A percentile compares a stretch with the other conserved stretches of the same genome.
Evolutionary conservation across 2,329 filamentous ascomycete genomes (phyloP).

Genomic region (Rhynchosporium secalis): DNA sequence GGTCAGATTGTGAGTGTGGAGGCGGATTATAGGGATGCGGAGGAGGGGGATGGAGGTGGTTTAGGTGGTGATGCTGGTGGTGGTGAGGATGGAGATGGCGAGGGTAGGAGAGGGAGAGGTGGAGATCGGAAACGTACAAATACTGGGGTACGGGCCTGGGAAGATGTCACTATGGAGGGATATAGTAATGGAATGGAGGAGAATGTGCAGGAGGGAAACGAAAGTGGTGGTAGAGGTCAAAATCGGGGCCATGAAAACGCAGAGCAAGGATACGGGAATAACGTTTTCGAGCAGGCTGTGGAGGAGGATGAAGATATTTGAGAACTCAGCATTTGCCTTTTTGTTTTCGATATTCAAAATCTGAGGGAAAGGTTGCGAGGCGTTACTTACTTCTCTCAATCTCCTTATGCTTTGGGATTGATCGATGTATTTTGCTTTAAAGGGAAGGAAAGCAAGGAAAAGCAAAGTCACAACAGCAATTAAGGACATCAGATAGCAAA

Average conservation of each 20-base stretch:
- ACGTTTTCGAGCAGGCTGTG: neutral
- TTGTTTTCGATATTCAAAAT: neutral
- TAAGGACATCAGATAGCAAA: neutral
- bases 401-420: conserved; percentile 7
- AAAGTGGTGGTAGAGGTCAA: too few relatives aligned
- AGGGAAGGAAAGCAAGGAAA: neutral
- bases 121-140: neutral
- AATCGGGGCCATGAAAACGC: too few relatives aligned
- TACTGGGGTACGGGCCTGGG: neutral
- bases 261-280: too few relatives aligned
- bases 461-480: neutral
- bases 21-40: conserved; percentile 31
- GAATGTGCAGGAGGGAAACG: too few relatives aligned
- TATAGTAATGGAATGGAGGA: conserved; percentile 1
- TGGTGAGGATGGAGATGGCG: neutral
- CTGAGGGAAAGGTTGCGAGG: neutral
- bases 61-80: neutral
- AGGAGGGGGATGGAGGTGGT: too few relatives aligned
- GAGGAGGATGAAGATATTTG: conserved; percentile 8
- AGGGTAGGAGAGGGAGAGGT: neutral
- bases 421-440: conserved; percentile 18
- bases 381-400: neutral
- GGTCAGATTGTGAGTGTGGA: conserved; percentile 37
- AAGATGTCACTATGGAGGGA: conserved; percentile 1
- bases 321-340: neutral